Evolutionary conservation across 73 alveolate species (phyloP).

Genomic region (Urostyla sp.): DNA sequence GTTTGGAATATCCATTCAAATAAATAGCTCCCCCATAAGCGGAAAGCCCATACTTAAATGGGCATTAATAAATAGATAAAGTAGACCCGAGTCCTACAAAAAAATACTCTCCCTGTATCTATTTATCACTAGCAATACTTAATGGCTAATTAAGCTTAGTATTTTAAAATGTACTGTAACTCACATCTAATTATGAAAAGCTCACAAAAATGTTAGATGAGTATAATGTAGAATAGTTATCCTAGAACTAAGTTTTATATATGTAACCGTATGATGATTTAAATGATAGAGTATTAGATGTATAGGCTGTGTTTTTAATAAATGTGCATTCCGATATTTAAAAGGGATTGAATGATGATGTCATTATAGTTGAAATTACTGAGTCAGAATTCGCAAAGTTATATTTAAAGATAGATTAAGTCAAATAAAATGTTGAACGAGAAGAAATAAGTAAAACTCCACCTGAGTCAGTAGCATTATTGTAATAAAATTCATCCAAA

Average conservation of each 20-base stretch:
- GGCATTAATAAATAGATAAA: background rate
- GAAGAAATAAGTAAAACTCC: slow-evolving; percentile 20
- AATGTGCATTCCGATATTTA: slow-evolving; percentile 11
- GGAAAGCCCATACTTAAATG: slow-evolving; percentile 37
- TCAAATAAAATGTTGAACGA: background rate
- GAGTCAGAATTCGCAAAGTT: slow-evolving; percentile 26
- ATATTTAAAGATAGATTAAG: background rate
- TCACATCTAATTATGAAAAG: slow-evolving; percentile 16
- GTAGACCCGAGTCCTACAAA: background rate
- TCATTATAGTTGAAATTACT: slow-evolving; percentile 11
- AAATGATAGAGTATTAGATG: slow-evolving; percentile 9
- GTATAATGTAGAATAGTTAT: background rate
- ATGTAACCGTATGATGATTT: slow-evolving; percentile 13
- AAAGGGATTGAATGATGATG: background rate
- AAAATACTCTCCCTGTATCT: slow-evolving; percentile 24
- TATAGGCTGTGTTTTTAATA: background rate
- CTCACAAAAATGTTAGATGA: slow-evolving; percentile 23
- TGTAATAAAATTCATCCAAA: background rate
- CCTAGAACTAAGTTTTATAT: slow-evolving; percentile 10
- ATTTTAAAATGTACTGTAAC: background rate
- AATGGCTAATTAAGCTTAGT: background rate
- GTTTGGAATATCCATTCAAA: slow-evolving; percentile 21
- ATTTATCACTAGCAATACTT: background rate
- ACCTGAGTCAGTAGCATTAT: slow-evolving; percentile 16
- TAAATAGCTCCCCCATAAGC: slow-evolving; percentile 48